Evolutionary conservation across 352 stramenopile species (phyloP), one percentile per base, ranked within the genome.

Genomic region (Globisporangium uncinulatum): DNA sequence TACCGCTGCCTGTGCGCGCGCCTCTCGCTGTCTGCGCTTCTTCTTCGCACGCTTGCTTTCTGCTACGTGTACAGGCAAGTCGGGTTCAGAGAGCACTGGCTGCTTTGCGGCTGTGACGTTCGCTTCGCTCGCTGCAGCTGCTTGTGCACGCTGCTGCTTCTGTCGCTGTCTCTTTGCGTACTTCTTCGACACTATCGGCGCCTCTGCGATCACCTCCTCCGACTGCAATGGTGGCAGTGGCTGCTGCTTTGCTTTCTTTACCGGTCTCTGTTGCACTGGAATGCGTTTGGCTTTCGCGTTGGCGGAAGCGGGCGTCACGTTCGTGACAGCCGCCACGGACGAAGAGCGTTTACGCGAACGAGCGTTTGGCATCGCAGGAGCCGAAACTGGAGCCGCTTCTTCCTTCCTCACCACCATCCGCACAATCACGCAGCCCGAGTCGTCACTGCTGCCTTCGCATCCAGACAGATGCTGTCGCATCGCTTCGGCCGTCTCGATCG

Each of bases 401-500:
- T 29, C 47, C 56, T 45, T 62, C 54, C 56, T 56, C 45, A n/a
- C 59, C 43, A 39, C 43, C 42, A 32, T 47, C 59, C 21, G 52
- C 17, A 37, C 59, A 11, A 37, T 19, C 13, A 55, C 46, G n/a
- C 53, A 43, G 13, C 14, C 56, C 41, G 34, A 21, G 13, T 57
- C 50, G 32, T 67, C 59, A 3, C 65, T 66, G 20, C 50, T 21
- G 6, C 21, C 21, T 4, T 54, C 57, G 37, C 78, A 89, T 14
- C 57, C 59, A 10, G 66, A 58, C 14, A 74, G 61, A 53, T 89
- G 79, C 15, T 70, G 50, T 42, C 71, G 60, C 72, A 86, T 83
- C 1, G 31, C 65, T 21, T 66, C 56, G 1, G 71, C 56, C 2
- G 71, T 79, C 45, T 75, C 50, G 45, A 89, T 57, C 41, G 74